Conservation (phyloP, 1,284 basidiomycete genomes). For the Cryptococcus sp. region DNA sequence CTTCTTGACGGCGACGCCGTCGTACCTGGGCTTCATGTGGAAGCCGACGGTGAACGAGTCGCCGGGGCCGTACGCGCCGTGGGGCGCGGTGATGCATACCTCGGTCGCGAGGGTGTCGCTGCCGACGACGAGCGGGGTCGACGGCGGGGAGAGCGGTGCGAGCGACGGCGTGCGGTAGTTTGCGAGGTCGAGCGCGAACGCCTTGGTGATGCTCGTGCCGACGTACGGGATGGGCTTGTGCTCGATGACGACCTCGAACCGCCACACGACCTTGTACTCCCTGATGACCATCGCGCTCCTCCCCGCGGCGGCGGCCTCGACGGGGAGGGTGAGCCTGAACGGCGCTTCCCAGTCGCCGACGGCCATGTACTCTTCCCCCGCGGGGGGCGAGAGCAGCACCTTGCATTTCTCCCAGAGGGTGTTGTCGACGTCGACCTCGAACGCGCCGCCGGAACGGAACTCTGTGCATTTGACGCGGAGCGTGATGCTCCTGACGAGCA, state of each 20-base stretch:
- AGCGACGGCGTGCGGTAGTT: constrained; percentile 25
- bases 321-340: constrained; percentile 33
- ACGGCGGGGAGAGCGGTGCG: constrained; percentile 30
- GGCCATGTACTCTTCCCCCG: constrained; percentile 19
- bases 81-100: constrained; percentile 27
- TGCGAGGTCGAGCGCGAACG: constrained; percentile 29
- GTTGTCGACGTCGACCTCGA: constrained; percentile 17
- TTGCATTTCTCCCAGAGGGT: constrained; percentile 32
- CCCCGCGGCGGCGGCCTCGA: constrained; percentile 22
- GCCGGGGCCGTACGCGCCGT: constrained; percentile 33
- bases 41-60: constrained; percentile 29
- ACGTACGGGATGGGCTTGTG: constrained; percentile 41
- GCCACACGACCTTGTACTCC: constrained; percentile 41
- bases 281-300: constrained; percentile 27
- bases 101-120: constrained; percentile 18
- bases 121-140: constrained; percentile 19
- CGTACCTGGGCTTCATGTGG: constrained; percentile 28
- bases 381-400: constrained; percentile 22
- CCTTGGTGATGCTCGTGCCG: constrained; percentile 28
- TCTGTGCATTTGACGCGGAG: constrained; percentile 34
- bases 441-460: constrained; percentile 15
- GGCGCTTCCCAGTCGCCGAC: constrained; percentile 28
- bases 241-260: constrained; percentile 35
- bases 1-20: constrained; percentile 22
- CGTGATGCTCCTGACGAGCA: constrained; percentile 27